phyloP scores from a whole-genome alignment of 257 asterid genomes.

The Capsicum baccatum region DNA sequence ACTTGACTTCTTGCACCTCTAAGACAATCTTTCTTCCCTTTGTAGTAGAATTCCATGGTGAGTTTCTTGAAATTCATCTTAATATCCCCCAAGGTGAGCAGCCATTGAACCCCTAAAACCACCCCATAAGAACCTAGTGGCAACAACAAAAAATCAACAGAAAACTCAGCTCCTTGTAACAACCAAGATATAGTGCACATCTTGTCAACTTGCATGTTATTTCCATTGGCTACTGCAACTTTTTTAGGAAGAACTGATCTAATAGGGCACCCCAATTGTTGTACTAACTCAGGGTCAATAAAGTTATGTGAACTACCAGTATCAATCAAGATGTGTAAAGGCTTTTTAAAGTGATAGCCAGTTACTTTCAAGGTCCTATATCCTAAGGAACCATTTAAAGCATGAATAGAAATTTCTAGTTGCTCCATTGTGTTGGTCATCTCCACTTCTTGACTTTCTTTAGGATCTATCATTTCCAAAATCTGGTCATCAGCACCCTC shows the following conservation, averaged over 20 bases:
- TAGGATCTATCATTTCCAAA: too few species aligned
- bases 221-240: not conserved
- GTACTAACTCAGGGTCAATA: not conserved
- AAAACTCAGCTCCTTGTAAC: not conserved
- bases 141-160: not conserved
- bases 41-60: not conserved
- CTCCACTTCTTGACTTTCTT: too few species aligned
- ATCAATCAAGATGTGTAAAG: not conserved
- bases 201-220: not conserved
- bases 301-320: not conserved
- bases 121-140: not conserved
- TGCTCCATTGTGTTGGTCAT: too few species aligned
- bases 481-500: too few species aligned
- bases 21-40: not conserved
- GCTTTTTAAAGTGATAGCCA: not conserved
- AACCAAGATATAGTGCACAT: not conserved
- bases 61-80: not conserved
- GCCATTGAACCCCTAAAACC: not conserved
- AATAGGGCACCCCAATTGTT: not conserved
- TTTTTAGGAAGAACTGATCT: too few species aligned
- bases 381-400: too few species aligned
- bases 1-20: not conserved
- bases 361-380: not conserved
- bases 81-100: not conserved
- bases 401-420: too few species aligned